These are phyloP conservation scores for Cylindrotheca closterium DNA, from an alignment of 108 stramenopile genomes.

Conservation along the genomic window DNA sequence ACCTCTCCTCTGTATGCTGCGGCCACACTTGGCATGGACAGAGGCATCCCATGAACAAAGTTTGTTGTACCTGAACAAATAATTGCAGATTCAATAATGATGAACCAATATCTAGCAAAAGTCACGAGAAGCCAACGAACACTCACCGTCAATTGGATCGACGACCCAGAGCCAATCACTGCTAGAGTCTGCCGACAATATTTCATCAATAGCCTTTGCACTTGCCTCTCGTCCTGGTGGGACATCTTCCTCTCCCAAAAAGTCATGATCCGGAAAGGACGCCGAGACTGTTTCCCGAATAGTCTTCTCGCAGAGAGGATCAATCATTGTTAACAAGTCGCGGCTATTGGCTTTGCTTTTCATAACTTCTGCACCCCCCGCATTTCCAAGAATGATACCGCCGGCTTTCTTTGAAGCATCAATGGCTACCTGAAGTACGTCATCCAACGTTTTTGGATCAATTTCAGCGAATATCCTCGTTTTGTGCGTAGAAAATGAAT, in stretches of 20 bases:
- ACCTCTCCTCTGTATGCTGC: slow-evolving; percentile 53
- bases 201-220: slow-evolving; percentile 42
- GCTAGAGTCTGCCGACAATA: slow-evolving; percentile 9
- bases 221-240: slow-evolving; percentile 45
- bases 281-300: slow-evolving; percentile 49
- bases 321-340: slow-evolving; percentile 89
- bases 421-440: slow-evolving; percentile 61
- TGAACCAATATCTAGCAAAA: too few relatives aligned
- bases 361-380: slow-evolving; percentile 65
- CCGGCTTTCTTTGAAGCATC: slow-evolving; percentile 73
- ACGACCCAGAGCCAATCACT: slow-evolving; percentile 59
- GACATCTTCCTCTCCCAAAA: slow-evolving; percentile 79
- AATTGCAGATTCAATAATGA: too few relatives aligned
- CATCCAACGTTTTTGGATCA: slow-evolving; percentile 21
- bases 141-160: slow-evolving; percentile 81
- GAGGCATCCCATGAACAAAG: slow-evolving; percentile 77
- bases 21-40: slow-evolving; percentile 55
- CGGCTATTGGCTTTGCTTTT: slow-evolving; percentile 80
- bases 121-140: too few relatives aligned
- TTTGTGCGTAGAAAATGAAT: too few relatives aligned
- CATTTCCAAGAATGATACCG: slow-evolving; percentile 73
- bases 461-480: too few relatives aligned
- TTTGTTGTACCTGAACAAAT: slow-evolving; percentile 81
- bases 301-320: slow-evolving; percentile 79
- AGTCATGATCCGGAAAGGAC: slow-evolving; percentile 59